Evolutionary conservation across 306 rosid genomes (phyloP), one percentile per base, ranked within the genome.

Genomic region (Vigna mungo): DNA sequence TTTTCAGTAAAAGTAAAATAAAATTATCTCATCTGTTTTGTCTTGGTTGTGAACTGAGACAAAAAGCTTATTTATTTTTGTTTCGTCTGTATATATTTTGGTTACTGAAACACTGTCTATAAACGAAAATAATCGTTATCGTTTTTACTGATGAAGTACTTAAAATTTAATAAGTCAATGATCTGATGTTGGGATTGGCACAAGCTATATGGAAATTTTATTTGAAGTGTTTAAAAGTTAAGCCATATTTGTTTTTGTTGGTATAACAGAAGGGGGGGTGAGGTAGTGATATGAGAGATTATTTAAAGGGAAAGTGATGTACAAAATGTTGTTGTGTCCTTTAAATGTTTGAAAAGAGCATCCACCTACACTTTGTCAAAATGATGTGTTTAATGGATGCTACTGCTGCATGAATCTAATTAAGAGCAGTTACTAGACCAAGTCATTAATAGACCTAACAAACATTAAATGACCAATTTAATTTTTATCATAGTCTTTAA

Each of bases 331-430:
- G 90, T 34, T 85, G 87, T 51, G 77, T 82, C 75, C 46, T 85
- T 81, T 89, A 86, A 94, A 87, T 88, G 95, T 83, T 86, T 86
- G 93, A 90, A 88, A 94, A 85, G 83, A 85, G 92, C 96, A 82
- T 80, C 84, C 91, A 93, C 88, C 97, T 75, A 87, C 83, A 88
- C 79, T 36, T 85, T 86, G 90, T 89, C 86, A 86, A 87, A 79
- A 65, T 76, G 88, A 84, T 83, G 78, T 55, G 83, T 82, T 89
- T 83, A 87, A 92, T 90, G 66, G 71, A 48, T 63, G 74, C 80
- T 72, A 84, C 76, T 87, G 69, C 88, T 87, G 87, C 89, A 87
- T 79, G 88, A 78, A 89, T 36, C 84, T 94, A 87, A 92, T 90
- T 92, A 90, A 89, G 86, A 82, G 78, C 85, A 88, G 87, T 88